A percentile compares a stretch with the other conserved stretches of the same genome.
phyloP scores from a whole-genome alignment of 306 rosid species.

The Purshia tridentata region DNA sequence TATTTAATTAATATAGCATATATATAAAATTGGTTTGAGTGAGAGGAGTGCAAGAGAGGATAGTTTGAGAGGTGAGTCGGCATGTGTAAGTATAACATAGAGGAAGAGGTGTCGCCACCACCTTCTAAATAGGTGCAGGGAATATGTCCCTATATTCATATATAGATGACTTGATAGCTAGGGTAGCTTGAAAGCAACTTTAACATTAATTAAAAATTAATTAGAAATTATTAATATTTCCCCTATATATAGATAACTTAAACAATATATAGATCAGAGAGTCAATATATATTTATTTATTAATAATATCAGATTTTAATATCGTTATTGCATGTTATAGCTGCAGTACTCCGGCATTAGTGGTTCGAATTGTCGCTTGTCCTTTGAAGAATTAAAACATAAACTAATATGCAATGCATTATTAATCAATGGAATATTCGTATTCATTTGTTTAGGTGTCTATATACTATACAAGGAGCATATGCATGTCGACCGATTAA shows the following conservation, averaged over 20 bases:
- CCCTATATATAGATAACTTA: background rate
- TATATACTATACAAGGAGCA: no score
- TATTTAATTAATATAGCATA: no score
- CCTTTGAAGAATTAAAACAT: background rate
- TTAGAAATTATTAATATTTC: background rate
- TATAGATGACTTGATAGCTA: background rate
- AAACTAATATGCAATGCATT: background rate
- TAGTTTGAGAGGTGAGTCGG: background rate
- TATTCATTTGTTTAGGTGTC: background rate
- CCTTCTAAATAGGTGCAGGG: background rate
- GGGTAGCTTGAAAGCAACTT: conserved; percentile 1
- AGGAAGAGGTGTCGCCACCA: background rate
- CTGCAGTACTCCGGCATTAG: background rate
- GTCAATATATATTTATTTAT: background rate
- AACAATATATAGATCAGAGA: background rate
- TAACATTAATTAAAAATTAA: background rate
- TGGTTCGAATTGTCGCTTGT: background rate
- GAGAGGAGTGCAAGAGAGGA: no score
- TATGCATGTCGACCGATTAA: no score
- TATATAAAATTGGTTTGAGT: no score
- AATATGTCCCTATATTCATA: background rate
- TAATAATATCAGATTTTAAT: background rate
- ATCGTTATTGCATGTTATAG: background rate
- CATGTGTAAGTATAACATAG: background rate
- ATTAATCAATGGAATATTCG: background rate